These are phyloP conservation scores for Acephala macrosclerotiorum DNA, from an alignment of 2,329 filamentous ascomycete species.

Conservation along the genomic window DNA sequence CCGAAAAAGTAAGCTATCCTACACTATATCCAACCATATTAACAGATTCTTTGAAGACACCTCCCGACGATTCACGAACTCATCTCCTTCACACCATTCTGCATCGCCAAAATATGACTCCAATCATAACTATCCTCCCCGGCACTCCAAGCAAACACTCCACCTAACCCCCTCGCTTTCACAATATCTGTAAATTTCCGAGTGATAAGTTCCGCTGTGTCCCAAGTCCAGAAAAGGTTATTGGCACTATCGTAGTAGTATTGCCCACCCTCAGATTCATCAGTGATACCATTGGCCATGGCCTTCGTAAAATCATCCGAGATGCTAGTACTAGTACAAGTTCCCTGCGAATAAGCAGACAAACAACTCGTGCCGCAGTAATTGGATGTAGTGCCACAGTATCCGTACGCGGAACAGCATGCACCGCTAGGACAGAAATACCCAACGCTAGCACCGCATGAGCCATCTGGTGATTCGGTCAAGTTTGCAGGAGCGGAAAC, in stretches of 20 bases:
- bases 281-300: too few relatives aligned
- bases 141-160: constrained; percentile 78
- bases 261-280: constrained; percentile 60
- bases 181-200: constrained; percentile 70
- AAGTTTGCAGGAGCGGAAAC: constrained; percentile 47
- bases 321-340: constrained; percentile 48
- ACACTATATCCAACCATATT: too few relatives aligned
- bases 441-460: constrained; percentile 23
- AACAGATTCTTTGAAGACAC: too few relatives aligned
- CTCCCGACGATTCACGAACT: background rate
- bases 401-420: constrained; percentile 29
- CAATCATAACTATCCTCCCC: constrained; percentile 66
- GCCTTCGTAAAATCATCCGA: constrained; percentile 55
- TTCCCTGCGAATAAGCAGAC: constrained; percentile 12
- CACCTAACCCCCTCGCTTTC: constrained; percentile 63
- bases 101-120: constrained; percentile 53
- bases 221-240: constrained; percentile 77
- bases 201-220: constrained; percentile 65
- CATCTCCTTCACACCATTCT: constrained; percentile 24
- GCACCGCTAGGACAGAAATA: constrained; percentile 19
- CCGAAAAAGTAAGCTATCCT: too few relatives aligned
- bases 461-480: constrained; percentile 28
- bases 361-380: constrained; percentile 26
- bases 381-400: constrained; percentile 17
- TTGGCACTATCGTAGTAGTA: constrained; percentile 70